Conservation (phyloP, 768 basidiomycete genomes). For the Boletellus ananas region DNA sequence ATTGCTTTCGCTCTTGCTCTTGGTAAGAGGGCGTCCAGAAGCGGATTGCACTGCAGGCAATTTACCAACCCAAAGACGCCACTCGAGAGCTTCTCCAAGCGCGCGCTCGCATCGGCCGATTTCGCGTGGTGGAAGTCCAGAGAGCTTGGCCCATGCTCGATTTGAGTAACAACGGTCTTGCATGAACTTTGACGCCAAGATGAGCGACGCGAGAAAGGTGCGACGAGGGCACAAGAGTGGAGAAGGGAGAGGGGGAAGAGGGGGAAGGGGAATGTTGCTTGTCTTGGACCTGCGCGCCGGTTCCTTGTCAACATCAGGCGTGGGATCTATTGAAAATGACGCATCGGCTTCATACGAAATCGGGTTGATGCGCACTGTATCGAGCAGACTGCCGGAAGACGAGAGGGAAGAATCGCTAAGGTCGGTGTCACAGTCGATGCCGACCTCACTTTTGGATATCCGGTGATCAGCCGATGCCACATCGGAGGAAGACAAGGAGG, state of each 20-base stretch:
- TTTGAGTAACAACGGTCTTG: constrained; percentile 95
- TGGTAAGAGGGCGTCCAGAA: constrained; percentile 38
- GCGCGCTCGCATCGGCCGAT: constrained; percentile 87
- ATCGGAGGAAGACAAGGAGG: constrained; percentile 40
- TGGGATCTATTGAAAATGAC: constrained; percentile 19
- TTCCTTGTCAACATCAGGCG: constrained; percentile 8
- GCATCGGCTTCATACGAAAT: constrained; percentile 13
- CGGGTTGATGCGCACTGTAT: constrained; percentile 44
- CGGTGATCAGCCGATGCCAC: constrained; percentile 39
- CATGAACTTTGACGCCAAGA: constrained; percentile 88
- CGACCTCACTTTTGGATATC: constrained; percentile 42
- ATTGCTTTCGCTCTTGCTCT: constrained; percentile 51
- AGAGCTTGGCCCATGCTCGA: constrained; percentile 90
- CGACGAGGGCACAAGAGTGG: constrained; percentile 86
- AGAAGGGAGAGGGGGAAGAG: constrained; percentile 55
- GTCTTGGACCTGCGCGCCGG: constrained; percentile 10
- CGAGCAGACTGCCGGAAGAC: constrained; percentile 29
- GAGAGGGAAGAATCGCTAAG: constrained; percentile 14
- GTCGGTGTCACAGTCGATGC: constrained; percentile 40
- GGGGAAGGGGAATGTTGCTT: constrained; percentile 22
- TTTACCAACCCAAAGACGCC: constrained; percentile 94
- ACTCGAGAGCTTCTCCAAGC: constrained; percentile 79
- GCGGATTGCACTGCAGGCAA: constrained; percentile 36
- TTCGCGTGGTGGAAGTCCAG: constrained; percentile 82
- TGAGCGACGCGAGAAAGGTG: constrained; percentile 82